Conservation (phyloP, 2,329 filamentous ascomycete species). For the Penicillium sp. region DNA sequence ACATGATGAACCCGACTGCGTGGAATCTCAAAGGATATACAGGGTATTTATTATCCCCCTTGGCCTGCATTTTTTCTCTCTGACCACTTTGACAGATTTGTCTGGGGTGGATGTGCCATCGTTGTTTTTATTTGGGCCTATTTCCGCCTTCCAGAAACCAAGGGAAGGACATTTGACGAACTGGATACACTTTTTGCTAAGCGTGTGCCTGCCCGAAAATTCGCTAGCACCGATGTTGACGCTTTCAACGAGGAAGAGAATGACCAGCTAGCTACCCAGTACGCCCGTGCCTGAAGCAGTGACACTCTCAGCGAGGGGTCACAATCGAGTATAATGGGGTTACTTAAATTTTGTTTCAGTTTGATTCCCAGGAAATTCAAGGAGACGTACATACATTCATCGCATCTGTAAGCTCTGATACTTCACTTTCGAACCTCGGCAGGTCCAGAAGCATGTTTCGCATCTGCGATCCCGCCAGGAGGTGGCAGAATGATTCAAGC, state of each 20-base stretch:
- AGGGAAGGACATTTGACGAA: not conserved
- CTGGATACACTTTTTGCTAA: not conserved
- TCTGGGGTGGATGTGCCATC: not conserved
- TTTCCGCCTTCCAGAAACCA: not conserved
- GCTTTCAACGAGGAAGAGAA: not conserved
- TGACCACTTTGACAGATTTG: not conserved
- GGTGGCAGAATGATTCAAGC: not conserved
- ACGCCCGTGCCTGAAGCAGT: not conserved
- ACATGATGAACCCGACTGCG: not conserved
- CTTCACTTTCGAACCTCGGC: not conserved
- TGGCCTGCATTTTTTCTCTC: not conserved
- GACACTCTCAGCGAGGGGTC: not conserved
- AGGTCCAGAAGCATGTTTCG: not conserved
- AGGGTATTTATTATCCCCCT: not conserved
- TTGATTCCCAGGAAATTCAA: not conserved
- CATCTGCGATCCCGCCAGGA: not conserved
- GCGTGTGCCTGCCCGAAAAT: not conserved
- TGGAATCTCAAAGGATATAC: slow-evolving; percentile 1
- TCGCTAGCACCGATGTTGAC: not conserved
- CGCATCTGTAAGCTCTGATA: not conserved
- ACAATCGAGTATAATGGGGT: too few relatives aligned
- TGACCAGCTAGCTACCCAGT: not conserved
- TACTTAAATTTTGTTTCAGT: too few relatives aligned
- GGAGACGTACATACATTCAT: not conserved
- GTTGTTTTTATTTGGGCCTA: not conserved